Evolutionary conservation across 2,329 filamentous ascomycete species (phyloP), one percentile per base, ranked within the genome.

Genomic region (Hyphodiscus sp.): DNA sequence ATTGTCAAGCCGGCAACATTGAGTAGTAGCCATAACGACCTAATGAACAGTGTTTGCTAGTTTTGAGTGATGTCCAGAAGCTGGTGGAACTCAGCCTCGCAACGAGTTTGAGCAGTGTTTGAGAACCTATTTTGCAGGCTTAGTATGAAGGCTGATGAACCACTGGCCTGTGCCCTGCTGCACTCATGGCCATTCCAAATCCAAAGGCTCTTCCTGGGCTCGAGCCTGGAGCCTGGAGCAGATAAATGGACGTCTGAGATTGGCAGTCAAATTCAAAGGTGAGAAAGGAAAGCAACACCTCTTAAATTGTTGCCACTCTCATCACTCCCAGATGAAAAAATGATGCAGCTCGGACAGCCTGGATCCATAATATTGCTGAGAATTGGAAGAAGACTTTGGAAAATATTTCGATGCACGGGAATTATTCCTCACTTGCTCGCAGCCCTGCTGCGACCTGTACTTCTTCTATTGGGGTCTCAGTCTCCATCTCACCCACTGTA

Each of bases 71-170:
- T n/a, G n/a, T n/a, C n/a, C n/a, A n/a, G n/a, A n/a, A n/a, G n/a
- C n/a, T n/a, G n/a, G n/a, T n/a, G n/a, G n/a, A n/a, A n/a, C n/a
- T n/a, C n/a, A n/a, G n/a, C n/a, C n/a, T n/a, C n/a, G n/a, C n/a
- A n/a, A 13, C 38, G 33, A 29, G 56, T 60, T 60, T 59, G 60
- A 60, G 26, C 30, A 50, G 42, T 49, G 60, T 60, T 60, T 59
- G 54, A 56, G 51, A 56, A 48, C 53, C 43, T 50, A 42, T 48
- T 52, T 53, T 15, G 44, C 20, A n/a, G n/a, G n/a, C 33, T 42
- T 46, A 45, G 29, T 30, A 38, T 38, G 45, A 41, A 33, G 18
- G 44, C 46, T 44, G 51, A 53, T 49, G 55, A 61, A 62, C 57
- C 45, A 57, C 48, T 59, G 57, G 57, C 58, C 56, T 49, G 60